Evolutionary conservation across 768 basidiomycete species (phyloP).

Genomic region (Mycena rosella): DNA sequence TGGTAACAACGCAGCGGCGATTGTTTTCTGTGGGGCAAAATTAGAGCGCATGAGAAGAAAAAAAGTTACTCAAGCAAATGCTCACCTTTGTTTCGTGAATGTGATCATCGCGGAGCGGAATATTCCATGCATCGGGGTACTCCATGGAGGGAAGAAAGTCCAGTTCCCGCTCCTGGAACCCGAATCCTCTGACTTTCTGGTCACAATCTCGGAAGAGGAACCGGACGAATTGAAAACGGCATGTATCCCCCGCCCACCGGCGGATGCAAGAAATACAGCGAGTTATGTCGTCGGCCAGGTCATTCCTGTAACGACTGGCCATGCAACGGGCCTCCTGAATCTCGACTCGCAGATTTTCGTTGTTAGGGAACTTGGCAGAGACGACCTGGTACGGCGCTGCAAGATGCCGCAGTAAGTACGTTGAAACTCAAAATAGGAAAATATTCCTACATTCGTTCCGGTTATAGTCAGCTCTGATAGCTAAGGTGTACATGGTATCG

Average conservation of each 20-base stretch:
- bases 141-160: constrained; percentile 68
- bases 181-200: constrained; percentile 69
- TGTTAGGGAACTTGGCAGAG: constrained; percentile 37
- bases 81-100: constrained; percentile 73
- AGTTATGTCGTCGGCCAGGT: constrained; percentile 70
- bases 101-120: constrained; percentile 61
- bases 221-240: constrained; percentile 88
- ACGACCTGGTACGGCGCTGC: constrained; percentile 30
- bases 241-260: constrained; percentile 90
- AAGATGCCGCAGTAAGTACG: constrained; percentile 2
- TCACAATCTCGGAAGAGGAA: constrained; percentile 77
- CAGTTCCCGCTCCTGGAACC: no score
- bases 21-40: constrained; percentile 62
- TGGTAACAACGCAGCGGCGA: constrained; percentile 77
- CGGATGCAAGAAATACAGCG: constrained; percentile 88
- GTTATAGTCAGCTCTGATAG: neutral
- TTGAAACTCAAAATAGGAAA: neutral
- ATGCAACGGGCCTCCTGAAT: constrained; percentile 86
- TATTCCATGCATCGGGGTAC: constrained; percentile 79
- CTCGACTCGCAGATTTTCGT: constrained; percentile 60
- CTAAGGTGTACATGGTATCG: constrained; percentile 19
- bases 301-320: constrained; percentile 82
- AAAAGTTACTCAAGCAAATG: neutral
- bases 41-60: constrained; percentile 25
- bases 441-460: constrained; percentile 13